Conservation (phyloP, 805 yeast species). For the Candida nemodendra region DNA sequence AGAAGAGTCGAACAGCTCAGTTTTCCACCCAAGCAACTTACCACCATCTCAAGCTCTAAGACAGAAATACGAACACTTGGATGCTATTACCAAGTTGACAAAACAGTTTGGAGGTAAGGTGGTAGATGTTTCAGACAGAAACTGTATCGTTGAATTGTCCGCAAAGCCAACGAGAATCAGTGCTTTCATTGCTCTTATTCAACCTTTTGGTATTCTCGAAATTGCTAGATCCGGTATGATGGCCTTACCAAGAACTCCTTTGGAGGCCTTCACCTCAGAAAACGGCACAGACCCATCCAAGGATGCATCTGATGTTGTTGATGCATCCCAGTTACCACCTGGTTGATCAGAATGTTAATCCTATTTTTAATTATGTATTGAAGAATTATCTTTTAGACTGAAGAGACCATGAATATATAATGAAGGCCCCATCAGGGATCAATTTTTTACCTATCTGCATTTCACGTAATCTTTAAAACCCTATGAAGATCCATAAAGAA, state of each 20-base stretch:
- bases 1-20: slow-evolving; percentile 40
- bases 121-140: slow-evolving; percentile 89
- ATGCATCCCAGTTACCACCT: slow-evolving; percentile 89
- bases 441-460: too few relatives aligned
- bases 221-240: slow-evolving; percentile 98
- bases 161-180: slow-evolving; percentile 92
- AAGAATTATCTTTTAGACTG: too few relatives aligned
- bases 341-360: slow-evolving; percentile 66
- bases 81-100: slow-evolving; percentile 76
- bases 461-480: too few relatives aligned
- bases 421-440: too few relatives aligned
- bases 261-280: slow-evolving; percentile 49
- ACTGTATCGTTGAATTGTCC: slow-evolving; percentile 88
- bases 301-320: slow-evolving; percentile 72
- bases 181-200: slow-evolving; percentile 81
- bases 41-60: slow-evolving; percentile 91
- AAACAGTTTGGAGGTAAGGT: slow-evolving; percentile 90
- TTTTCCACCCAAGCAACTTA: slow-evolving; percentile 84
- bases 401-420: too few relatives aligned
- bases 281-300: slow-evolving; percentile 49
- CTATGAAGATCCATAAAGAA: too few relatives aligned
- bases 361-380: too few relatives aligned
- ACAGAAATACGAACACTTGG: slow-evolving; percentile 87
- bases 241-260: slow-evolving; percentile 96
- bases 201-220: slow-evolving; percentile 95